Conservation (phyloP, 306 rosid genomes). For the Ormosia emarginata region DNA sequence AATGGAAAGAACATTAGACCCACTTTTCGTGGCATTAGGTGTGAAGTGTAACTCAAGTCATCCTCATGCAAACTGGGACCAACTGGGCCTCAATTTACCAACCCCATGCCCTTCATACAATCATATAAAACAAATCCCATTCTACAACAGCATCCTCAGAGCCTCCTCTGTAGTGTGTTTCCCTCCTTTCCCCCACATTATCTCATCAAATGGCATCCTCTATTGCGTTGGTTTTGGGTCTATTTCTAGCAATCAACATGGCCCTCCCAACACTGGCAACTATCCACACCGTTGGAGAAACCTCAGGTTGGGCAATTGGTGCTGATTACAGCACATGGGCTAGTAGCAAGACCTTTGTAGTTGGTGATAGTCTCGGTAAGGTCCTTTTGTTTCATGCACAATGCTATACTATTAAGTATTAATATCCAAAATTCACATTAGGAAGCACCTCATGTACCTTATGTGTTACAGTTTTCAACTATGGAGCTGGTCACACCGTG, state of each 20-base stretch:
- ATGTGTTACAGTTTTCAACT: conserved; percentile 58
- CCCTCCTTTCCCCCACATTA: background rate
- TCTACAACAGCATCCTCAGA: conserved; percentile 4
- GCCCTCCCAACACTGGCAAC: conserved; percentile 50
- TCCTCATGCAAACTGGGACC: conserved; percentile 35
- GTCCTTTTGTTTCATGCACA: background rate
- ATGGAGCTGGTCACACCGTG: conserved; percentile 77
- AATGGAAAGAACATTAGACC: conserved; percentile 1
- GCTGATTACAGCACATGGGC: conserved; percentile 75
- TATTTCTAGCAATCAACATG: conserved; percentile 40
- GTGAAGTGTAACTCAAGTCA: conserved; percentile 54
- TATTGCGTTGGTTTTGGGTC: conserved; percentile 21
- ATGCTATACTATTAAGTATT: background rate
- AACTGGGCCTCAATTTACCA: conserved; percentile 56
- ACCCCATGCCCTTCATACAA: conserved; percentile 31
- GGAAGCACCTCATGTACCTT: background rate
- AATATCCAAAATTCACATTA: no score
- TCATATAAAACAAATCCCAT: conserved; percentile 43
- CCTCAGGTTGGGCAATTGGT: conserved; percentile 68
- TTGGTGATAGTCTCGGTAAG: conserved; percentile 78
- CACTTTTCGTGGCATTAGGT: conserved; percentile 48
- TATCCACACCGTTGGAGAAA: conserved; percentile 68
- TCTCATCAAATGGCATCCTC: conserved; percentile 47
- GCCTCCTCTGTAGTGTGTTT: background rate
- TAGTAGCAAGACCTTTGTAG: conserved; percentile 53